Evolutionary conservation across 2,329 filamentous ascomycete species (phyloP).

Genomic region (Celoporthe dispersa): DNA sequence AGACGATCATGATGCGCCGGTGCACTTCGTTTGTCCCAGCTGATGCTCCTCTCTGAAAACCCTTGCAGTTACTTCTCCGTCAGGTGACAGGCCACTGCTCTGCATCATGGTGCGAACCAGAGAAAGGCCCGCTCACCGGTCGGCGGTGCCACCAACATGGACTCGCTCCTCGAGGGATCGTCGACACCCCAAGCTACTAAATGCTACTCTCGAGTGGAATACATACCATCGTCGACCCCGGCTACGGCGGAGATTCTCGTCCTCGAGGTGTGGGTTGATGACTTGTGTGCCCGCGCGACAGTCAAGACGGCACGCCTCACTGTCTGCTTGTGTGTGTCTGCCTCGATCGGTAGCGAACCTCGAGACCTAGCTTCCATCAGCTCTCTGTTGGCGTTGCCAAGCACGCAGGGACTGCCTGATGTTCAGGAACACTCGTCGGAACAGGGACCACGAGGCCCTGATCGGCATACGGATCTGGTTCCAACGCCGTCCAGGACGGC

Average conservation of each 20-base stretch:
- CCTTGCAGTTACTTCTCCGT: background rate
- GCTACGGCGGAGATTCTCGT: background rate
- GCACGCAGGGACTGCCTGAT: slow-evolving; percentile 7
- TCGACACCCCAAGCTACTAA: background rate
- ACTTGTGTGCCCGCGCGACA: background rate
- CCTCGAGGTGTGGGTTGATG: background rate
- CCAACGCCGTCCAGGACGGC: background rate
- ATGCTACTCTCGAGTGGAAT: background rate
- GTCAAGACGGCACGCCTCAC: background rate
- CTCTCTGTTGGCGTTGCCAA: no score
- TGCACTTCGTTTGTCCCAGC: background rate
- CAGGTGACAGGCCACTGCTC: background rate
- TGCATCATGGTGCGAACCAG: background rate
- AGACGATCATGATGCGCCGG: background rate
- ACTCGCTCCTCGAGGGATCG: background rate
- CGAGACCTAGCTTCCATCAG: background rate
- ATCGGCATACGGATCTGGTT: slow-evolving; percentile 5
- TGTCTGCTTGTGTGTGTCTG: no score
- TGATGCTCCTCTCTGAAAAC: background rate
- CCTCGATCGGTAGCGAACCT: background rate
- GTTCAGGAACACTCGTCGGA: slow-evolving; percentile 6
- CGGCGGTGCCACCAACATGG: background rate
- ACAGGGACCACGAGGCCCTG: background rate
- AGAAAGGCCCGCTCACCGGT: background rate
- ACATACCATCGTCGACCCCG: background rate